Conservation (phyloP, 140 eudicot species). For the Oenanthe javanica region DNA sequence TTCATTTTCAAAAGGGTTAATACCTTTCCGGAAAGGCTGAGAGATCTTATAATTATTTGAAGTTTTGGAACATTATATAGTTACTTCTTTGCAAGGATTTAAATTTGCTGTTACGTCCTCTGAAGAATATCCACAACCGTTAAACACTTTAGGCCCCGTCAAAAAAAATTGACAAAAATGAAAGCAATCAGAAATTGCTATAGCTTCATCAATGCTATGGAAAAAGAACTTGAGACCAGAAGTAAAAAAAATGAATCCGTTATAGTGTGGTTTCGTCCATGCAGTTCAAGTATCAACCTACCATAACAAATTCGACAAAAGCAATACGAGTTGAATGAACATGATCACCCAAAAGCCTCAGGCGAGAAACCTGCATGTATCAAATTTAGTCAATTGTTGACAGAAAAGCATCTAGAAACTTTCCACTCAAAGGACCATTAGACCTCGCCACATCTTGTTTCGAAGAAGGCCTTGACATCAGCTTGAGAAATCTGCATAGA, state of each 20-base stretch:
- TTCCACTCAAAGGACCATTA: constrained; percentile 14
- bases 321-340: constrained; percentile 93
- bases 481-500: constrained; percentile 67
- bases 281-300: constrained; percentile 26
- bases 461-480: constrained; percentile 82
- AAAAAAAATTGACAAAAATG: not conserved
- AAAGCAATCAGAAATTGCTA: not conserved
- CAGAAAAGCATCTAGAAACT: not conserved
- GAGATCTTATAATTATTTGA: not conserved
- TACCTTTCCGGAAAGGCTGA: not conserved
- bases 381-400: constrained; percentile 11
- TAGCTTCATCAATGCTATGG: not conserved
- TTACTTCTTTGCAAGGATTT: not conserved
- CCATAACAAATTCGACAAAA: constrained; percentile 86
- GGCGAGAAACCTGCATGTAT: constrained; percentile 71
- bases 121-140: not conserved
- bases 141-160: not conserved
- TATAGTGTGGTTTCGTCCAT: not conserved
- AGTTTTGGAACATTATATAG: not conserved
- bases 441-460: constrained; percentile 92
- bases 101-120: not conserved
- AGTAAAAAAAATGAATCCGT: not conserved
- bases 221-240: not conserved
- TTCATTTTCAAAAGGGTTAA: not conserved
- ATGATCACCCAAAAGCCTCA: constrained; percentile 92